phyloP scores from a whole-genome alignment of 495 filamentous ascomycete species.

The Immersiella caudata region DNA sequence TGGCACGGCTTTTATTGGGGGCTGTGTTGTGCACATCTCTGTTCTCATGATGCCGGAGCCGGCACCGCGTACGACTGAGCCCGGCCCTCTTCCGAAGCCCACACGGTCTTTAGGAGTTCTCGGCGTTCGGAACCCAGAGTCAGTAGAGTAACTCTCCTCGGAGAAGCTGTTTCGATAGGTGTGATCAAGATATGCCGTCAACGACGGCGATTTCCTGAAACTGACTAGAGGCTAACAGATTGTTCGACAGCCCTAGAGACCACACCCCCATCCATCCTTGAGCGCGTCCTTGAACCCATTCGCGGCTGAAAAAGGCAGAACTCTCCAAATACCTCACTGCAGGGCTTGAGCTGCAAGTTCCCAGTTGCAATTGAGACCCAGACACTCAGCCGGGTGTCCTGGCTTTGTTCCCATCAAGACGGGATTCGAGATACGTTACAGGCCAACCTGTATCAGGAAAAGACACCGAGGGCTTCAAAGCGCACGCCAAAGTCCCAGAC shows the following conservation, averaged over 20 bases:
- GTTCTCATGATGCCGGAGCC: neutral
- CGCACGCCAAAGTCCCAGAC: neutral
- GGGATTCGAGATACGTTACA: neutral
- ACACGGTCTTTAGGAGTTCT: neutral
- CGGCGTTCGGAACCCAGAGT: neutral
- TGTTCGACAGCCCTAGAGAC: neutral
- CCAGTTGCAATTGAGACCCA: neutral
- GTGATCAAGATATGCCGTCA: neutral
- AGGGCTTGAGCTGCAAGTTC: neutral
- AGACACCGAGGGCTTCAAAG: neutral
- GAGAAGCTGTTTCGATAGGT: neutral
- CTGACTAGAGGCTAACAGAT: neutral
- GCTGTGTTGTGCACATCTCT: neutral
- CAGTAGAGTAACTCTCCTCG: too few species aligned
- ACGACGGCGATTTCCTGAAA: neutral
- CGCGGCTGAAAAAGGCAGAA: neutral
- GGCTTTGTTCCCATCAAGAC: neutral
- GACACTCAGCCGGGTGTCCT: neutral
- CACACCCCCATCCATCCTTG: neutral
- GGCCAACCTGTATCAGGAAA: slow-evolving; percentile 1
- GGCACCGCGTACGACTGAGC: neutral
- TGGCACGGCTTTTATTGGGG: neutral
- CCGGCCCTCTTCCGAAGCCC: neutral
- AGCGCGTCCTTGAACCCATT: neutral
- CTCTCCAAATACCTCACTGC: neutral